These are phyloP conservation scores for Tolypocladium endophyticum DNA, from an alignment of 2,329 filamentous ascomycete genomes.

Conservation along the genomic window DNA sequence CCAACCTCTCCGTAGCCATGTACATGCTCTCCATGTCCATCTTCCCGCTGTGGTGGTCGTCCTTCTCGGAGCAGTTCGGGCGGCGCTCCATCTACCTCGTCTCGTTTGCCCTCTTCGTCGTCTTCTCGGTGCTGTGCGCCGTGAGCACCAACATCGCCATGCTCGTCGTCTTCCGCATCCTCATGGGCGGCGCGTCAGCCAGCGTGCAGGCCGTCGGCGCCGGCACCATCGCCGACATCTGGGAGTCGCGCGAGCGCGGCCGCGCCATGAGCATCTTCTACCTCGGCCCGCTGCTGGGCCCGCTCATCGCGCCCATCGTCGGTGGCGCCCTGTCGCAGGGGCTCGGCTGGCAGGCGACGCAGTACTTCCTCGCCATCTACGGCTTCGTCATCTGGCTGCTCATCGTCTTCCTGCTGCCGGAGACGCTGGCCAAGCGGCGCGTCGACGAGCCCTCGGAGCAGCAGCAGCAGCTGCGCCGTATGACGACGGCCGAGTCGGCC, in stretches of 20 bases:
- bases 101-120: conserved; percentile 61
- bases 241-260: conserved; percentile 62
- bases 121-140: conserved; percentile 62
- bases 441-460: conserved; percentile 8
- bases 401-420: conserved; percentile 52
- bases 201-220: conserved; percentile 76
- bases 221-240: conserved; percentile 74
- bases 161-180: conserved; percentile 66
- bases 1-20: conserved; percentile 66
- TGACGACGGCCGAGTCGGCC: conserved; percentile 52
- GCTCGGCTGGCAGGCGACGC: conserved; percentile 65
- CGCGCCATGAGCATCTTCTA: conserved; percentile 78
- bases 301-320: conserved; percentile 64
- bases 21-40: conserved; percentile 80
- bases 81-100: conserved; percentile 68
- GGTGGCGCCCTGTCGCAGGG: conserved; percentile 60
- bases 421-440: conserved; percentile 42
- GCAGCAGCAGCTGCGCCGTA: conserved; percentile 24
- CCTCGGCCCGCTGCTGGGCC: conserved; percentile 65
- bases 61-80: conserved; percentile 64
- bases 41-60: conserved; percentile 80
- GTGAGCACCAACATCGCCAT: conserved; percentile 60
- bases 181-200: conserved; percentile 66
- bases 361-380: conserved; percentile 69
- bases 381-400: conserved; percentile 47